Base-by-base conservation (phyloP, 306 rosid genomes). In the Begonia fuchsioides region DNA sequence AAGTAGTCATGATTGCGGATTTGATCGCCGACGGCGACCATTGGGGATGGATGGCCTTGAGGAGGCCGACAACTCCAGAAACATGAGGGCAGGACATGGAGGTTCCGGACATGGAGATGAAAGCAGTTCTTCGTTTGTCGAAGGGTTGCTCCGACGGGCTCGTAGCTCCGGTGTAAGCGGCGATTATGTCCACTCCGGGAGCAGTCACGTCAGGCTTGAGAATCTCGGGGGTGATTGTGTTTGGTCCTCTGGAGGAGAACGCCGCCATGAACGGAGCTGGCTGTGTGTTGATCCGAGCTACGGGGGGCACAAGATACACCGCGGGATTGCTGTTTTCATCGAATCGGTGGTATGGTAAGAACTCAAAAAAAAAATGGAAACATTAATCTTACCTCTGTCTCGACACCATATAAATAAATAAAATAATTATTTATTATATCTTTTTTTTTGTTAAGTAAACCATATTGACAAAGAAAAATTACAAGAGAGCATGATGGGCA, bases 21-120 rank as follows among this genome's bases (percentile, higher is more conserved):
- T 63, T 80, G 11, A 81, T 74, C 40, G 80, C 86, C 1, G 86
- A 50, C 8, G 93, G 76, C 51, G 76, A 67, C 96, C 93, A 86
- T 6, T 50, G 4, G 8, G 83, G 88, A 60, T 81, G 56, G 39
- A 71, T 72, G 1, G 76, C 52, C 63, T 60, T 74, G 50, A 86
- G 81, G 46, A 86, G 96, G 54, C 93, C 93, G 17, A 39, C 81
- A 15, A 81, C 44, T 17, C 96, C 88, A 13, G 86, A 48, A 6
- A 86, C 88, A 50, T 82, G 93, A 43, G 96, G 93, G 65, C 86
- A 81, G 3, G 93, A 58, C 86, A 86, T 81, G 51, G 95, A 86
- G 35, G 95, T 86, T 51, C 95, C 95, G 6, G 86, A 81, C 69
- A 61, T 66, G 3, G 68, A 57, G 47, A 57, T 51, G 47, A 57